Evolutionary conservation across 192 early-diverging fungal genomes (phyloP).

Genomic region (Coemansia brasiliensis): DNA sequence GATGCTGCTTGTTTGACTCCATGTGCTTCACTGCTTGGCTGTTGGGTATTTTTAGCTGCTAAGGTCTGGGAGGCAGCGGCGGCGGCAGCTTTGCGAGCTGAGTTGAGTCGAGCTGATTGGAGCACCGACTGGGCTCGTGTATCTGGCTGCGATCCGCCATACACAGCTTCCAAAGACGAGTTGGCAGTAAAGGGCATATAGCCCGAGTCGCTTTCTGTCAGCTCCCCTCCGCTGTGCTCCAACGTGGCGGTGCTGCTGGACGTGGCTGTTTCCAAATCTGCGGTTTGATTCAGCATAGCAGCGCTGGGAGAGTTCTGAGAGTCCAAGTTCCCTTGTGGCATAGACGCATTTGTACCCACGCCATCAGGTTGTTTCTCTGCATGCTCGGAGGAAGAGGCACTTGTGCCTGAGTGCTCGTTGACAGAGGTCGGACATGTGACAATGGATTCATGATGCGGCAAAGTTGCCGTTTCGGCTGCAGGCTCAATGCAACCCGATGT

Average conservation of each 20-base stretch:
- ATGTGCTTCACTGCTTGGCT: conserved; percentile 2
- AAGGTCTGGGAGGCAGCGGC: not conserved
- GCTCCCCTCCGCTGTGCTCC: not conserved
- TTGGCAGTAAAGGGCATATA: conserved; percentile 24
- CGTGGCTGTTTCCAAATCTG: not conserved
- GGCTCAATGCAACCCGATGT: not conserved
- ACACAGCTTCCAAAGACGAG: conserved; percentile 51
- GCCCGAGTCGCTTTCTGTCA: conserved; percentile 15
- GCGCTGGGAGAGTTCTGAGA: not conserved
- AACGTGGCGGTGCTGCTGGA: not conserved
- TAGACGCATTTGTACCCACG: not conserved
- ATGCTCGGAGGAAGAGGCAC: too few relatives aligned
- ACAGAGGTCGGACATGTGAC: conserved; percentile 2
- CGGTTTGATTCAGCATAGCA: not conserved
- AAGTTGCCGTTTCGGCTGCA: not conserved
- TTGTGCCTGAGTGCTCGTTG: not conserved
- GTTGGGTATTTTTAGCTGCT: not conserved
- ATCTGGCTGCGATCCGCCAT: conserved; percentile 43
- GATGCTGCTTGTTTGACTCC: not conserved
- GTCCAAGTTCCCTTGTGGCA: not conserved
- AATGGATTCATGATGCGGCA: not conserved
- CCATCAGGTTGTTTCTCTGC: not conserved
- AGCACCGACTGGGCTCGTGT: conserved; percentile 17
- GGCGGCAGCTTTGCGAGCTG: conserved; percentile 1
- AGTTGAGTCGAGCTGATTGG: conserved; percentile 10